Evolutionary conservation across 352 stramenopile genomes (phyloP).

Genomic region (Blastocystis sp.): DNA sequence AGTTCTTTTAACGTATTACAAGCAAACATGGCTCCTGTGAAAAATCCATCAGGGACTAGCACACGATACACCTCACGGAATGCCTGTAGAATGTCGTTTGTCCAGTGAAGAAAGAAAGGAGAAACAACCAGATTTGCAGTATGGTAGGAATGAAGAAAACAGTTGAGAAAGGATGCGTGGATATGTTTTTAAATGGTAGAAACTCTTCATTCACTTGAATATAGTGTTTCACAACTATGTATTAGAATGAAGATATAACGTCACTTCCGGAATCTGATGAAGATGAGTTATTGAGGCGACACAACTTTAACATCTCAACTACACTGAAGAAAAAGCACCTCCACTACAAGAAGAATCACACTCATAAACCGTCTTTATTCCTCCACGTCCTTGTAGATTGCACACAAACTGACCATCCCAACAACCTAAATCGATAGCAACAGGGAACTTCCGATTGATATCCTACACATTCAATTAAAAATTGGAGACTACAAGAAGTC

Average conservation of each 20-base stretch:
- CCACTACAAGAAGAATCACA: constrained; percentile 46
- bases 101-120: constrained; percentile 59
- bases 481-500: not conserved
- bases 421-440: constrained; percentile 57
- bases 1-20: constrained; percentile 34
- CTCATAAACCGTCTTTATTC: constrained; percentile 53
- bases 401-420: constrained; percentile 36
- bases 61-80: constrained; percentile 56
- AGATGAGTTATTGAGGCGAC: not conserved
- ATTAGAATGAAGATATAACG: not conserved
- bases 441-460: constrained; percentile 61
- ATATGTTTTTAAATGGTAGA: constrained; percentile 62
- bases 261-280: not conserved
- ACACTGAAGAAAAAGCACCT: not conserved
- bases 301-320: constrained; percentile 58
- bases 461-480: not conserved
- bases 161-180: not conserved
- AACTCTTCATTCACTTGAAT: constrained; percentile 68
- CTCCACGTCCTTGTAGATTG: not conserved
- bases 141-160: not conserved
- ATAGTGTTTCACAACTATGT: constrained; percentile 3
- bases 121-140: constrained; percentile 30
- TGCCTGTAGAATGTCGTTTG: constrained; percentile 40
- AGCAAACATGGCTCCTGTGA: constrained; percentile 45
- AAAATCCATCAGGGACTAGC: constrained; percentile 49